Base-by-base conservation (phyloP, 2,329 filamentous ascomycete genomes). In the Botrytis squamosa region DNA sequence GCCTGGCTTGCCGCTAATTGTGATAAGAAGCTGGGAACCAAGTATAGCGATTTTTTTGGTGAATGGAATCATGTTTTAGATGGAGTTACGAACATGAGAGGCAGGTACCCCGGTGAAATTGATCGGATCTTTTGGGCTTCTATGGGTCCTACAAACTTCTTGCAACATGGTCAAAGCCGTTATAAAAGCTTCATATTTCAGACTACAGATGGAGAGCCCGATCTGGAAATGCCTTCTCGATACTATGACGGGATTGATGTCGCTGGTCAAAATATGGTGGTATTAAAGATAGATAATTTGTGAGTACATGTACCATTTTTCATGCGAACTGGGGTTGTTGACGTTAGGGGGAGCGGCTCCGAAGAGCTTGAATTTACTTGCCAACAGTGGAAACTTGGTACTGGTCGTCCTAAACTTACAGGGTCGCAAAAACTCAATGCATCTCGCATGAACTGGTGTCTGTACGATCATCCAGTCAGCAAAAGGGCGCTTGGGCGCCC, bases 351-450 rank as follows among this genome's bases (percentile, higher is more conserved):
- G 3, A 20, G 14, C 46, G 3, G 10, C 10, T 62, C 68, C 12
- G 42, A 25, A 42, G 49, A 70, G 9, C 55, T 70, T 49, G 68
- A 70, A 70, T 70, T 70, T 33, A 59, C 29, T 36, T 70, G 68
- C 5, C 68, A 70, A 38, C 68, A 62, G n/a, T 70, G 68, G 68
- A 38, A 4, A 60, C n/a, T 70, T 16, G 44, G 57, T 29, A 62
- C 16, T 10, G 40, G 25, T 22, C 68, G 68, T 20, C 68, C 68
- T 7, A 62, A 70, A 20, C 68, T 70, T 60, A 59, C 20, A 25
- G 10, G 1, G 22, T 70, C 68, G 12, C 55, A 70, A 36, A 62
- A 60, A 18, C 4, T 71, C 4, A 71, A n/a, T 25, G 33, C 33
- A 49, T 52, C 69, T 33, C 57, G 59, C 8, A 40, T 55, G 2